Evolutionary conservation across 768 basidiomycete species (phyloP), one percentile per base, ranked within the genome.

Genomic region (Termitomyces eurrhizus): DNA sequence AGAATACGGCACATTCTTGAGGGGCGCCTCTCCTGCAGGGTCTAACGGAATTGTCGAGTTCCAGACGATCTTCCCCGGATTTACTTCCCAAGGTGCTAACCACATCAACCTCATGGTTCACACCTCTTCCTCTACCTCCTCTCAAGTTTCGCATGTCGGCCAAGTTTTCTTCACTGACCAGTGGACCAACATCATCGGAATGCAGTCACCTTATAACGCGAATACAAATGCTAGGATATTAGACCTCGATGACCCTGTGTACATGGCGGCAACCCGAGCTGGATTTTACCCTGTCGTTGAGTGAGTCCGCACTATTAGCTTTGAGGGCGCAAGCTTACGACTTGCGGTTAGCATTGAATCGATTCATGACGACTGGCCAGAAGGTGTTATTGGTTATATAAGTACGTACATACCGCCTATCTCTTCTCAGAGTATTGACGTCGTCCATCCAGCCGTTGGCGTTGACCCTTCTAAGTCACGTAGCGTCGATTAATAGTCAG

Each of bases 151-250:
- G 9, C 77, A 78, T 62, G 66, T 70, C 46, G 78, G 78, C 7
- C 75, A 74, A 53, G 63, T 78, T 13, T 79, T 76, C 71, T 78
- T 78, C 67, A 70, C 70, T 9, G 76, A 77, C 50, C 61, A 59
- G 21, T 75, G 73, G 74, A 75, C 69, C 37, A 66, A 68, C 3
- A 65, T 70, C 32, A 68, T 77, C 24, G 63, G 67, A 58, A 67
- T 63, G 54, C 67, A 67, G 14, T 56, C 66, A 8, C 67, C 70
- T 7, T 78, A 78, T 65, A 67, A 61, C 52, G 56, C 67, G 52
- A 75, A 75, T 61, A 72, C 66, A 0, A 69, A 73, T 37, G n/a
- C 33, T 4, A 62, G 69, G 37, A 67, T 68, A n/a, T 32, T 62
- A 29, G 73, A 77, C 64, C 65, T 69, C 29, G 66, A 72, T 9